These are phyloP conservation scores for Mycena rebaudengoi DNA, from an alignment of 768 basidiomycete genomes.

Conservation along the genomic window DNA sequence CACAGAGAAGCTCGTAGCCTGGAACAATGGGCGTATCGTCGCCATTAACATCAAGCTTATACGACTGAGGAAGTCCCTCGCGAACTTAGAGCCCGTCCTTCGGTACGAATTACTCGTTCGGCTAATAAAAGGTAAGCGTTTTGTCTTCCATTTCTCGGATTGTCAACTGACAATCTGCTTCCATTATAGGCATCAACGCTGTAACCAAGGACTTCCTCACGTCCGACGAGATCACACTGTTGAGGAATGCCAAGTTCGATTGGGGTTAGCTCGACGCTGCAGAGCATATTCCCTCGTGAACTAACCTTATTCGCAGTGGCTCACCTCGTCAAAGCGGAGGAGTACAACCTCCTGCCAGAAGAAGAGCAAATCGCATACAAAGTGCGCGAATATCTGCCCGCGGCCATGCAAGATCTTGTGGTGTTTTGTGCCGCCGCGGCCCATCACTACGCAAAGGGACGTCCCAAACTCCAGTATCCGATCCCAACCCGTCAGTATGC, in stretches of 20 bases:
- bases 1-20: too few relatives aligned
- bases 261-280: neutral
- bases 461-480: neutral
- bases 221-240: neutral
- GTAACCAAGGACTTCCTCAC: neutral
- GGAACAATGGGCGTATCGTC: neutral
- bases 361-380: neutral
- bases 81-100: neutral
- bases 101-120: neutral
- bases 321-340: neutral
- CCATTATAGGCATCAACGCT: neutral
- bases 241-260: neutral
- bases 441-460: neutral
- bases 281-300: neutral
- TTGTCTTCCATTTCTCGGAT: neutral
- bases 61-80: neutral
- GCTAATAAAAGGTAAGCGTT: neutral
- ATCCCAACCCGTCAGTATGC: neutral
- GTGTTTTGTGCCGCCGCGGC: neutral
- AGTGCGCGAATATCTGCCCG: neutral
- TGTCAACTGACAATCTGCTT: neutral
- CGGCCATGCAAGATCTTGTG: neutral
- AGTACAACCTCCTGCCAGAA: neutral
- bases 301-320: neutral
- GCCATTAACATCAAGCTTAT: neutral